Conservation (phyloP, 331 rosid species). For the Acacia concinna region DNA sequence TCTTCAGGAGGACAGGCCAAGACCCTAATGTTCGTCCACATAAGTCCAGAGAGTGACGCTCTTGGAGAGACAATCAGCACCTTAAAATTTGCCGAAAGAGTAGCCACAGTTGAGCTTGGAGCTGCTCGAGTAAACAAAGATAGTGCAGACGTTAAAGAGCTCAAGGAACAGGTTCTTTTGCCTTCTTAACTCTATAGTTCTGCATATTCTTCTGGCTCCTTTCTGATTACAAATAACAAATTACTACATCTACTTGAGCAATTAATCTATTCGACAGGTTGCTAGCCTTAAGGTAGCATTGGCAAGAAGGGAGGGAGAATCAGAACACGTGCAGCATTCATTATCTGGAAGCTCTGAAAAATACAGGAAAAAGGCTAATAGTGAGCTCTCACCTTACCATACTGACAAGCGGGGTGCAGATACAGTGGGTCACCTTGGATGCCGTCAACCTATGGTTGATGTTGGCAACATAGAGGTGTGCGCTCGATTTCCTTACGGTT, state of each 20-base stretch:
- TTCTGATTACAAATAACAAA: background rate
- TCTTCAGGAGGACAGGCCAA: slow-evolving; percentile 93
- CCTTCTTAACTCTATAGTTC: background rate
- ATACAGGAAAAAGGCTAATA: slow-evolving; percentile 48
- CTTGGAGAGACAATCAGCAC: slow-evolving; percentile 90
- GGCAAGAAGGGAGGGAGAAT: slow-evolving; percentile 75
- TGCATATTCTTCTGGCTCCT: background rate
- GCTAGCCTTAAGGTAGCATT: slow-evolving; percentile 79
- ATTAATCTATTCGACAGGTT: slow-evolving; percentile 52
- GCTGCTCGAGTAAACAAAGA: slow-evolving; percentile 94
- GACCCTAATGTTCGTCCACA: slow-evolving; percentile 96
- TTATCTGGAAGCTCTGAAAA: slow-evolving; percentile 60
- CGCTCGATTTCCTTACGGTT: slow-evolving; percentile 1
- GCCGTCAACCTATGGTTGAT: slow-evolving; percentile 66
- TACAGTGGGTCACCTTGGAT: slow-evolving; percentile 31
- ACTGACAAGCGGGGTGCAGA: slow-evolving; percentile 43
- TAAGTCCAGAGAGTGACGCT: slow-evolving; percentile 88
- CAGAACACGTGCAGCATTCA: slow-evolving; percentile 39
- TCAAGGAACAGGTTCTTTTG: slow-evolving; percentile 82
- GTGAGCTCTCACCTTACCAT: slow-evolving; percentile 59
- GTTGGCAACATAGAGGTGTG: slow-evolving; percentile 77
- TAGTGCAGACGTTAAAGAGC: slow-evolving; percentile 78
- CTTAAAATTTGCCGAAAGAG: slow-evolving; percentile 96
- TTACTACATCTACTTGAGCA: slow-evolving; percentile 4
- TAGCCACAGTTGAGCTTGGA: slow-evolving; percentile 96